phyloP scores from a whole-genome alignment of 163 green algal genomes.

The Scenedesmus sp. region DNA sequence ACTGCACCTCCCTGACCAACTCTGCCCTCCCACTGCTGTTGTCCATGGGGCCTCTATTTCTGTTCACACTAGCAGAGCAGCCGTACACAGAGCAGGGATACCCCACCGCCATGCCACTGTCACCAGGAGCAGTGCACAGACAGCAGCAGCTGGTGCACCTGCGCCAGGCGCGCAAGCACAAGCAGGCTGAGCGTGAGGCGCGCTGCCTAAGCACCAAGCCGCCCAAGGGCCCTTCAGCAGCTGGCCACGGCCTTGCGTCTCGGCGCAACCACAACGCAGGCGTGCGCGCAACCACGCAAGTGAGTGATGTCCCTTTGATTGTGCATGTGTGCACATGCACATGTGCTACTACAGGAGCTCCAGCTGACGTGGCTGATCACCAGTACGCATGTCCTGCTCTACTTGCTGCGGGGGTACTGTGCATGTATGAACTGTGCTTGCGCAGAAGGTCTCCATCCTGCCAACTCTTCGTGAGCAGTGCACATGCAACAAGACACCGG shows the following conservation, averaged over 20 bases:
- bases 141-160: constrained; percentile 28
- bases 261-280: constrained; percentile 9
- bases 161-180: background rate
- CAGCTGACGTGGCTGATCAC: constrained; percentile 11
- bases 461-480: too few species aligned
- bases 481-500: background rate
- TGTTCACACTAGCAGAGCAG: background rate
- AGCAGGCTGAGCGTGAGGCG: constrained; percentile 22
- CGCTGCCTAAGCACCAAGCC: background rate
- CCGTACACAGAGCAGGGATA: background rate
- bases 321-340: background rate
- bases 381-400: background rate
- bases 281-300: background rate
- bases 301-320: background rate
- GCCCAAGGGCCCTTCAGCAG: constrained; percentile 13
- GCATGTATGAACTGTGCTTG: too few species aligned
- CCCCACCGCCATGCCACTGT: background rate
- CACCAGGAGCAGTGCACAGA: background rate
- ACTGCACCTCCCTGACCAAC: background rate
- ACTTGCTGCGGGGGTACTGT: too few species aligned
- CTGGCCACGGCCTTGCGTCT: background rate
- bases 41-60: background rate
- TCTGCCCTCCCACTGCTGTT: background rate
- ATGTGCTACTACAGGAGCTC: too few species aligned
- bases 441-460: too few species aligned